Base-by-base conservation (phyloP, 345 rosid species). In the Citrus cavaleriei region DNA sequence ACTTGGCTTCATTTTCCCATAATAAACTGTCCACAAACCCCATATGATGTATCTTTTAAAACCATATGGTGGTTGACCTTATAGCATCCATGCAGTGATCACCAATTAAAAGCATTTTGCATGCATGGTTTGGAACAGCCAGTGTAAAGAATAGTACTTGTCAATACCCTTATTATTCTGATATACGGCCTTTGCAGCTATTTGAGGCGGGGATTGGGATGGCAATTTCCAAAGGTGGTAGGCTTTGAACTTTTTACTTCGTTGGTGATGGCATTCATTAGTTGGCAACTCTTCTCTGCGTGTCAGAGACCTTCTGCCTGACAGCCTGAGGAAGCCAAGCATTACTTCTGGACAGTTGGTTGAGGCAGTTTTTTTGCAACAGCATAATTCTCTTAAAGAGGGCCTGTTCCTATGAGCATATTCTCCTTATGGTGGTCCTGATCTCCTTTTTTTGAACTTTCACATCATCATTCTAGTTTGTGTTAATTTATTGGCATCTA, bases 211-310 rank as follows among this genome's bases (percentile, higher is more conserved):
- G 93, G 92, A 60, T 59, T 92, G 88, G 98, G 97, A 22, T 95
- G 99, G 98, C 97, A 92, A 80, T 88, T 96, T 57, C 94, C 97
- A 1, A 84, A 91, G 88, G 93, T 96, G 51, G 97, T 96, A 6
- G 97, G 97, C 78, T 93, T 96, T 74, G 98, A 93, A 83, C 79
- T 95, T n/a, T 80, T 86, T 80, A 90, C 96, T 58, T 95, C 98
- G 71, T 81, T 95, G 78, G 84, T 87, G 54, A 88, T 90, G 97
- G 98, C 98, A 65, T 90, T 95, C 77, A 83, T 92, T 79, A 95
- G 98, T 73, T 93, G 96, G 91, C 98, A 95, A 84, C 93, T 95
- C 68, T 93, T 93, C 81, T 68, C 93, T 65, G 92, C 93, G 28
- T 93, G 98, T 76, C 98, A 93, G 86, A 90, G 92, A 84, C 95